phyloP scores from a whole-genome alignment of 169 alveolate species.

The Eimeria praecox region DNA sequence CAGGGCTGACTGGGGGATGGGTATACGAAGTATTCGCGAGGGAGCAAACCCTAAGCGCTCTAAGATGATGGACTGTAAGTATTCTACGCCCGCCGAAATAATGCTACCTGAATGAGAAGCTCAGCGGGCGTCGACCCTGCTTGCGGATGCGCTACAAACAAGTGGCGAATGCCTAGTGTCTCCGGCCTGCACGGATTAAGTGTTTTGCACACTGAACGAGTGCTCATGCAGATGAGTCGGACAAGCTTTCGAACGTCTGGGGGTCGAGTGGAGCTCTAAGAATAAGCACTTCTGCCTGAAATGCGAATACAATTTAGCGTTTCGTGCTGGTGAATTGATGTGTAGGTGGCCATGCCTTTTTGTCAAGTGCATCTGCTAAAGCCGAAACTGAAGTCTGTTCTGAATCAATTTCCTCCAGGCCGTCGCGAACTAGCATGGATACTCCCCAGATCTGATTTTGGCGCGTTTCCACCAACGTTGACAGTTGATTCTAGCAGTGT shows the following conservation, averaged over 20 bases:
- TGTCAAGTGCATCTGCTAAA: conserved; percentile 12
- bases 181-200: not conserved
- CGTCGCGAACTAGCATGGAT: conserved; percentile 36
- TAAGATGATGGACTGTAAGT: not conserved
- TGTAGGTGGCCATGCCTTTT: conserved; percentile 21
- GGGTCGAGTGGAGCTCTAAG: conserved; percentile 54
- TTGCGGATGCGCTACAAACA: conserved; percentile 60
- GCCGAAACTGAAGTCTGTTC: conserved; percentile 32
- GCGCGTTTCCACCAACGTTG: not conserved
- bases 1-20: not conserved
- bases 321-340: not conserved
- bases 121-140: conserved; percentile 36
- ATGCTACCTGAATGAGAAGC: conserved; percentile 23
- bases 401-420: not conserved
- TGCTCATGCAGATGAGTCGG: not conserved
- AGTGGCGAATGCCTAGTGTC: conserved; percentile 23
- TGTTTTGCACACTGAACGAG: not conserved
- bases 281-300: conserved; percentile 52
- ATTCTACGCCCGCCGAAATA: not conserved
- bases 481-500: not conserved
- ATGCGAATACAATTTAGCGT: not conserved
- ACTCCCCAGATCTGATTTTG: conserved; percentile 25
- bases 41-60: not conserved
- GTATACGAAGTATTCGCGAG: conserved; percentile 28
- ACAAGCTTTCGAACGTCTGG: conserved; percentile 60